phyloP scores from a whole-genome alignment of 108 stramenopile genomes.

The Cyclotella kingstonii region DNA sequence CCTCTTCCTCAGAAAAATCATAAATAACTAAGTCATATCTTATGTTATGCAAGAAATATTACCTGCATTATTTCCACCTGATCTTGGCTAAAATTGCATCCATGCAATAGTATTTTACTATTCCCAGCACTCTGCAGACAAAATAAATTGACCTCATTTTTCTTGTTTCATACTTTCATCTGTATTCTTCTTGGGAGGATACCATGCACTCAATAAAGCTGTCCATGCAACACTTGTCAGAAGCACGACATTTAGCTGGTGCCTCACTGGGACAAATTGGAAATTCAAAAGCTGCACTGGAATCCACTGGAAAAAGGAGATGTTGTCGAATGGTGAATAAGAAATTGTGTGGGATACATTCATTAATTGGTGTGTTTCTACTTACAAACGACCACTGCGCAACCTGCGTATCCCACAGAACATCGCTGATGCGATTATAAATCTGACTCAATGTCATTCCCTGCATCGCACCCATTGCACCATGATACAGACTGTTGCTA shows the following conservation, averaged over 20 bases:
- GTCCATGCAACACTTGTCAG: conserved; percentile 78
- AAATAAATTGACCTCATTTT: conserved; percentile 1
- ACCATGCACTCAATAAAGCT: conserved; percentile 74
- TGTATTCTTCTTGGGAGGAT: conserved; percentile 57
- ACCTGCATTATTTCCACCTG: too few relatives aligned
- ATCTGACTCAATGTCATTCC: conserved; percentile 48
- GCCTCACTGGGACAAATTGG: conserved; percentile 69
- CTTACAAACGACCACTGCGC: conserved; percentile 37
- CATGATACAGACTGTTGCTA: conserved; percentile 73
- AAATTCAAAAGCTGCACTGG: conserved; percentile 61
- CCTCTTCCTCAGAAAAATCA: too few relatives aligned
- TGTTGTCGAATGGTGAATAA: neutral
- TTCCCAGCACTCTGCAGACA: too few relatives aligned
- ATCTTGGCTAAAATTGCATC: too few relatives aligned
- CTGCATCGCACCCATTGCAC: conserved; percentile 81
- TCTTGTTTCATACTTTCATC: conserved; percentile 16
- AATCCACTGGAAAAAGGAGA: neutral
- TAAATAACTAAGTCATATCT: too few relatives aligned
- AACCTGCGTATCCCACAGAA: conserved; percentile 65
- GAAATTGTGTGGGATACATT: conserved; percentile 1
- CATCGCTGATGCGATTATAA: conserved; percentile 61
- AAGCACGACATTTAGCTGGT: conserved; percentile 81
- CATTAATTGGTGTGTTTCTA: neutral
- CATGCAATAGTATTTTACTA: too few relatives aligned
- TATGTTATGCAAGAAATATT: too few relatives aligned